A percentile compares a stretch with the other conserved stretches of the same genome.
phyloP scores from a whole-genome alignment of 1,284 basidiomycete species.

The Gomphus sp. region DNA sequence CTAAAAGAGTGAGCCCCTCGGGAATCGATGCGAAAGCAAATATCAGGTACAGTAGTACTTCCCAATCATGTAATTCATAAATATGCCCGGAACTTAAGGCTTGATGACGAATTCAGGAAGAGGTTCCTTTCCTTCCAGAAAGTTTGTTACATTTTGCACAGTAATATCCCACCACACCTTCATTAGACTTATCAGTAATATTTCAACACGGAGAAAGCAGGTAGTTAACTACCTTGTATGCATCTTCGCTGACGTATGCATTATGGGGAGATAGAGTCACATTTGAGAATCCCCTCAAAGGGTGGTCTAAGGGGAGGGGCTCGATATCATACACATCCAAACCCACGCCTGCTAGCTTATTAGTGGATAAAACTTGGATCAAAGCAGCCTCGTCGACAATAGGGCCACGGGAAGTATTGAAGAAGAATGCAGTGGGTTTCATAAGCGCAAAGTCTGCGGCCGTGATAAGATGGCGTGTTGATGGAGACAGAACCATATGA shows the following conservation, averaged over 20 bases:
- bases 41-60: not conserved
- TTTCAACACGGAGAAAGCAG: not conserved
- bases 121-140: not conserved
- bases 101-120: not conserved
- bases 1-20: not conserved
- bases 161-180: not conserved
- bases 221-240: constrained; percentile 35
- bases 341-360: constrained; percentile 44
- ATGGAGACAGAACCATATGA: constrained; percentile 47
- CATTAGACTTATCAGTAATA: not conserved
- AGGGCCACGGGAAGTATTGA: constrained; percentile 58
- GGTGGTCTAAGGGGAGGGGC: constrained; percentile 48
- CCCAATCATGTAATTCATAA: not conserved
- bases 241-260: constrained; percentile 45
- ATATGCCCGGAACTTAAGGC: not conserved
- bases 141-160: constrained; percentile 1
- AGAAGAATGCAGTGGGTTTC: constrained; percentile 47
- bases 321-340: constrained; percentile 55
- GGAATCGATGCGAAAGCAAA: not conserved
- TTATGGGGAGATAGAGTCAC: constrained; percentile 53
- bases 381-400: constrained; percentile 48
- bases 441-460: constrained; percentile 37
- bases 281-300: constrained; percentile 39
- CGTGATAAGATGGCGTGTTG: constrained; percentile 38
- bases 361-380: constrained; percentile 37